These are phyloP conservation scores for Pleurostoma richardsiae DNA, from an alignment of 2,329 filamentous ascomycete genomes.

Conservation along the genomic window DNA sequence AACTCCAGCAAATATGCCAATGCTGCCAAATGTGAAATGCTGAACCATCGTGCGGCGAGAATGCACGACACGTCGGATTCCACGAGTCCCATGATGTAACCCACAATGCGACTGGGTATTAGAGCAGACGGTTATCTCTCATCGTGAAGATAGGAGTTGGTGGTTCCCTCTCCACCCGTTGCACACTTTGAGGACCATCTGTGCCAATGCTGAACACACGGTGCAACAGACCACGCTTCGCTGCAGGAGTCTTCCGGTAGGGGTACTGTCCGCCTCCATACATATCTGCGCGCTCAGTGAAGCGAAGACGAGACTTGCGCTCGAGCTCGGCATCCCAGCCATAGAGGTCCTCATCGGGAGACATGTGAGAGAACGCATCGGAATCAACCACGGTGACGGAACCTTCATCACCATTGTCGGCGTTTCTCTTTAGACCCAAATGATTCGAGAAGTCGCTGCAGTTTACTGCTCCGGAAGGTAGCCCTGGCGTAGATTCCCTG, in stretches of 20 bases:
- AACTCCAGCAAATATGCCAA: no score
- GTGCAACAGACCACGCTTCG: constrained; percentile 8
- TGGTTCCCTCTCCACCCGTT: not conserved
- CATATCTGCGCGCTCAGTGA: not conserved
- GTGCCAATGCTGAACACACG: constrained; percentile 6
- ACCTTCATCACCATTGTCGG: constrained; percentile 5
- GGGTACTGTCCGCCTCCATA: not conserved
- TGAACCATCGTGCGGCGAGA: no score
- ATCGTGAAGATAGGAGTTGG: not conserved
- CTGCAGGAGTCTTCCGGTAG: no score
- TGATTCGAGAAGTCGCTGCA: constrained; percentile 25
- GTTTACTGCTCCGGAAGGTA: constrained; percentile 1
- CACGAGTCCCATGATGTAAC: no score
- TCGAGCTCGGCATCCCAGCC: constrained; percentile 19
- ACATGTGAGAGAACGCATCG: constrained; percentile 5
- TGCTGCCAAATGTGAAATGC: no score
- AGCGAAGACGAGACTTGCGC: constrained; percentile 7
- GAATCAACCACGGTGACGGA: constrained; percentile 10
- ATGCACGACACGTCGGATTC: no score
- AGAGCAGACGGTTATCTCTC: not conserved
- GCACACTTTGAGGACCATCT: no score
- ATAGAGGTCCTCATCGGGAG: constrained; percentile 16
- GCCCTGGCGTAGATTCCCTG: not conserved
- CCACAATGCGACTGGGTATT: no score
- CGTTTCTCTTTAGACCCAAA: constrained; percentile 9